Base-by-base conservation (phyloP, 768 basidiomycete species). In the Trametes maxima region DNA sequence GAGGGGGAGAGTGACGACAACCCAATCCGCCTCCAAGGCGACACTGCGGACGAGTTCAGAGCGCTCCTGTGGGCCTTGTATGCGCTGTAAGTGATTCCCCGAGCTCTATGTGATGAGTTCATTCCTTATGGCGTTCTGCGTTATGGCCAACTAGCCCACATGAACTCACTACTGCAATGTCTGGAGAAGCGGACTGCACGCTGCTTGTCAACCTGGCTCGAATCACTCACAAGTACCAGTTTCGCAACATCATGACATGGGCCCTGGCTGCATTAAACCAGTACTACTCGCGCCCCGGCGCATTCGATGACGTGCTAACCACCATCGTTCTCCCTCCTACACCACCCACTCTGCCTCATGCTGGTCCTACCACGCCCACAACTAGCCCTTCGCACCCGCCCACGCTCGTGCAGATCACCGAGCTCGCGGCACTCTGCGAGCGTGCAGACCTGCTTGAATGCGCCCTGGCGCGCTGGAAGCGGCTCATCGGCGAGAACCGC, bases 11-110 rank as follows among this genome's bases (percentile, higher is more conserved):
- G 75, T 67, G 84, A 85, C 70, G 79, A 80, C 63, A 76, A 78
- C 40, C 84, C 82, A 2, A 81, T 84, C 39, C 68, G 73, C 33
- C 73, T 85, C 36, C 78, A 76, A 40, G 75, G 76, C 6, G 83
- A 85, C 60, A 76, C 76, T 6, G 77, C 76, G 22, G 79, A 79
- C 45, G 79, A 82, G 49, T 83, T 84, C 65, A 75, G 80, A 12
- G 82, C 81, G 3, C 75, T 86, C 40, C 70, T 85, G 37, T 85
- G 83, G 82, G 77, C 79, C 3, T 67, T 83, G 47, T 80, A 84
- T 65, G 78, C 80, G 0, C 67, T 78, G 84, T 86, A 73, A 69
- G 82, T 78, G 51, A n/a, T 22, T n/a, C 24, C 13, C 42, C 19
- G 17, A 28, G 24, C 40, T 22, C 33, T 35, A 24, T 37, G 17